Evolutionary conservation across 192 early-diverging fungal species (phyloP).

Genomic region (Mortierella hygrophila): DNA sequence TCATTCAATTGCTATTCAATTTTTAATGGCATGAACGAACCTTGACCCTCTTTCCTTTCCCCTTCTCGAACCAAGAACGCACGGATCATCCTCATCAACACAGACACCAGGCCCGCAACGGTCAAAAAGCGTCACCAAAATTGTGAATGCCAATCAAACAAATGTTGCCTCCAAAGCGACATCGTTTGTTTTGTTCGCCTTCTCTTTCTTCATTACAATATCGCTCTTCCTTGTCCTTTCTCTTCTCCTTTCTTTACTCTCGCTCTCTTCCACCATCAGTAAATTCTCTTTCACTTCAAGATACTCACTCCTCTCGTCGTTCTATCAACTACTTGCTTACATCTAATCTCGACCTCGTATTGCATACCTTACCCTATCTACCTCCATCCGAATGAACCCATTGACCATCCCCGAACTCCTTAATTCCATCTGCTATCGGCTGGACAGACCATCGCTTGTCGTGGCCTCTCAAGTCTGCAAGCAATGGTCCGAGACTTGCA

Average conservation of each 20-base stretch:
- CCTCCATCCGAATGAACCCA: slow-evolving; percentile 19
- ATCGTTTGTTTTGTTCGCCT: not conserved
- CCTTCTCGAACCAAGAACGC: too few relatives aligned
- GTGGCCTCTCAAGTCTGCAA: slow-evolving; percentile 7
- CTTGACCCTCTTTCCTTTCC: too few relatives aligned
- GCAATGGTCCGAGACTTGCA: slow-evolving; percentile 24
- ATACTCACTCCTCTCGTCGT: not conserved
- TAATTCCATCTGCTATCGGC: slow-evolving; percentile 3
- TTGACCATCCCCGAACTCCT: slow-evolving; percentile 37
- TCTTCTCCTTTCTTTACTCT: not conserved
- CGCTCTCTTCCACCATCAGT: not conserved
- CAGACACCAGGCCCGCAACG: not conserved
- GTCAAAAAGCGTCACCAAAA: slow-evolving; percentile 16
- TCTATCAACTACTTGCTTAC: not conserved
- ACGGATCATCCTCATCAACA: too few relatives aligned
- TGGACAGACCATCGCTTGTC: slow-evolving; percentile 31
- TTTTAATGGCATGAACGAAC: too few relatives aligned
- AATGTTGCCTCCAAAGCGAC: not conserved
- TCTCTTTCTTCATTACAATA: not conserved
- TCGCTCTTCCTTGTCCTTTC: not conserved
- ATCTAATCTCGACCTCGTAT: not conserved
- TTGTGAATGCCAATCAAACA: not conserved
- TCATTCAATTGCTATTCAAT: too few relatives aligned
- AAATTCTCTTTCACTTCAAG: not conserved
- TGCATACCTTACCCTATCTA: not conserved